Percentiles rank a stretch among this genome's conserved stretches.
Conservation (phyloP, 2,329 filamentous ascomycete species). For the Monosporascus sp. region DNA sequence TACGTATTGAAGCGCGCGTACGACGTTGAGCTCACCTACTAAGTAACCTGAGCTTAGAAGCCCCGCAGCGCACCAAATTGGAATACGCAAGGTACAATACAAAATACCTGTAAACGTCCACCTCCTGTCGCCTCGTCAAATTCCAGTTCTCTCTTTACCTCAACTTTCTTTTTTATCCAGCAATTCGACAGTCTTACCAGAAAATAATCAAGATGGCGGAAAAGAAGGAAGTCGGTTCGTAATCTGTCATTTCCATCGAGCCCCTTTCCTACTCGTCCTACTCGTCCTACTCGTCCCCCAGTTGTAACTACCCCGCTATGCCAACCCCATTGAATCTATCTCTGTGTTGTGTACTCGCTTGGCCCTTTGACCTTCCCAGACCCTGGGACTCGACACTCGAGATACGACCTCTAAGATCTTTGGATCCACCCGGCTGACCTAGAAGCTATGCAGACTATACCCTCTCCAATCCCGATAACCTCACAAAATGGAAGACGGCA, state of each 20-base stretch:
- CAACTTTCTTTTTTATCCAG: not conserved
- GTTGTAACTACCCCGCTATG: conserved; percentile 1
- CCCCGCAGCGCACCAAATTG: not conserved
- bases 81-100: not conserved
- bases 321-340: not conserved
- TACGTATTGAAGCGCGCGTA: not conserved
- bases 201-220: conserved; percentile 10
- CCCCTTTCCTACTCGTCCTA: not conserved
- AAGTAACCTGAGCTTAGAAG: not conserved
- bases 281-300: not conserved
- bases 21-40: not conserved
- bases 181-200: not conserved
- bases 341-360: not conserved
- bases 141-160: not conserved
- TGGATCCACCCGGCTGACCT: conserved; percentile 10
- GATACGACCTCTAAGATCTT: not conserved
- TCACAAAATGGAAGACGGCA: conserved; percentile 99
- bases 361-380: not conserved
- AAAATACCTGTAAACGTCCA: not conserved
- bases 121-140: not conserved
- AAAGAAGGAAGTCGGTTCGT: conserved; percentile 14
- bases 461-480: conserved; percentile 84
- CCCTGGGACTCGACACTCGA: conserved; percentile 3
- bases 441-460: conserved; percentile 63
- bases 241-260: not conserved